Conservation (phyloP, 257 asterid species). For the Nicotiana paniculata region DNA sequence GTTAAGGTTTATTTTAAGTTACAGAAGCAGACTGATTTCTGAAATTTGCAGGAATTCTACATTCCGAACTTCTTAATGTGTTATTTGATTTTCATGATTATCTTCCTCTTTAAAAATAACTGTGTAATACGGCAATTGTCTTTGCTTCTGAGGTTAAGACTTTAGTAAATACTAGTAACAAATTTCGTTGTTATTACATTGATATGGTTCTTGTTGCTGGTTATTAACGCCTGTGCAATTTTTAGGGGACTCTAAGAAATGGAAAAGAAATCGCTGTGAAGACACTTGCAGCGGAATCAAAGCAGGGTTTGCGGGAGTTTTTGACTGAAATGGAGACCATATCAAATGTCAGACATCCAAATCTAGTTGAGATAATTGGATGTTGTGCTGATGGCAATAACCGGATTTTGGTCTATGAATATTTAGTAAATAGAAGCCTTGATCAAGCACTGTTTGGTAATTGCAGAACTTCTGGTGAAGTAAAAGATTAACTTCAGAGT, state of each 20-base stretch:
- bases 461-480: not conserved
- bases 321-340: slow-evolving; percentile 77
- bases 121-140: not conserved
- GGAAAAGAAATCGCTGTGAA: slow-evolving; percentile 68
- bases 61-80: not conserved
- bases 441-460: slow-evolving; percentile 74
- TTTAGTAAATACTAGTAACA: not conserved
- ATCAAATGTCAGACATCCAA: slow-evolving; percentile 79
- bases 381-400: slow-evolving; percentile 66
- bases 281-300: slow-evolving; percentile 71
- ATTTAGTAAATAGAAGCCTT: slow-evolving; percentile 70
- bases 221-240: slow-evolving; percentile 26
- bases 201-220: not conserved
- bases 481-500: not conserved
- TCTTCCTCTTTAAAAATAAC: not conserved
- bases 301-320: slow-evolving; percentile 79
- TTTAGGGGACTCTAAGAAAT: slow-evolving; percentile 61
- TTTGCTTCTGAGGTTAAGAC: not conserved
- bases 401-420: slow-evolving; percentile 77
- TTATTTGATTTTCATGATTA: not conserved
- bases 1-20: not conserved
- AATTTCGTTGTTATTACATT: not conserved
- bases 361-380: slow-evolving; percentile 79
- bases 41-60: not conserved
- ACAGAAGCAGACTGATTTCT: not conserved